Evolutionary conservation across 2,329 filamentous ascomycete species (phyloP).

Genomic region (Fusarium liriodendri): DNA sequence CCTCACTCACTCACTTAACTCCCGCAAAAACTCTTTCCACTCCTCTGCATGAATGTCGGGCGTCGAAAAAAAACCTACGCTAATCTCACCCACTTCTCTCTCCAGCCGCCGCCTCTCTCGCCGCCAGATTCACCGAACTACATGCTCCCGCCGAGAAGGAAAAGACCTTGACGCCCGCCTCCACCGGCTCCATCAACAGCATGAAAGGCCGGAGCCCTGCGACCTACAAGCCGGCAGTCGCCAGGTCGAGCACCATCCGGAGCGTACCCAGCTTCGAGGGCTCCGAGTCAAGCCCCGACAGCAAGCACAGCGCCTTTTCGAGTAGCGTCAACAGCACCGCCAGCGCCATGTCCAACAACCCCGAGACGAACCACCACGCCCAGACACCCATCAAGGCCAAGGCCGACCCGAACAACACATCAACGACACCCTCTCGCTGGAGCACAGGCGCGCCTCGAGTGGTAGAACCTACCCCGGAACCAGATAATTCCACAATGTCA

Average conservation of each 20-base stretch:
- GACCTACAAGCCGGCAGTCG: slow-evolving; percentile 48
- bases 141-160: slow-evolving; percentile 45
- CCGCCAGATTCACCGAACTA: slow-evolving; percentile 38
- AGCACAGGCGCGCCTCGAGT: slow-evolving; percentile 46
- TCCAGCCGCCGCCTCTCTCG: slow-evolving; percentile 30
- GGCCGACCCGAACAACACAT: slow-evolving; percentile 49
- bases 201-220: slow-evolving; percentile 50
- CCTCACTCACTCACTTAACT: slow-evolving; percentile 28
- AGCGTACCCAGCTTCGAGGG: slow-evolving; percentile 67
- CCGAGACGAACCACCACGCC: slow-evolving; percentile 49
- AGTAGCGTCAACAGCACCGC: slow-evolving; percentile 67
- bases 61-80: slow-evolving; percentile 21
- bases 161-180: slow-evolving; percentile 52
- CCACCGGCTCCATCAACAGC: slow-evolving; percentile 54
- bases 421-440: slow-evolving; percentile 48
- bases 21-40: slow-evolving; percentile 17
- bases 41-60: slow-evolving; percentile 2
- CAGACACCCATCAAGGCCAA: slow-evolving; percentile 50
- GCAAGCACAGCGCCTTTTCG: slow-evolving; percentile 64
- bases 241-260: slow-evolving; percentile 61
- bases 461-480: slow-evolving; percentile 44
- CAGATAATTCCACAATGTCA: slow-evolving; percentile 42
- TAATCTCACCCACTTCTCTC: slow-evolving; percentile 20
- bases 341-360: slow-evolving; percentile 57
- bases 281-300: slow-evolving; percentile 58